Base-by-base conservation (phyloP, 1,284 basidiomycete species). In the Sporisorium sorghi region DNA sequence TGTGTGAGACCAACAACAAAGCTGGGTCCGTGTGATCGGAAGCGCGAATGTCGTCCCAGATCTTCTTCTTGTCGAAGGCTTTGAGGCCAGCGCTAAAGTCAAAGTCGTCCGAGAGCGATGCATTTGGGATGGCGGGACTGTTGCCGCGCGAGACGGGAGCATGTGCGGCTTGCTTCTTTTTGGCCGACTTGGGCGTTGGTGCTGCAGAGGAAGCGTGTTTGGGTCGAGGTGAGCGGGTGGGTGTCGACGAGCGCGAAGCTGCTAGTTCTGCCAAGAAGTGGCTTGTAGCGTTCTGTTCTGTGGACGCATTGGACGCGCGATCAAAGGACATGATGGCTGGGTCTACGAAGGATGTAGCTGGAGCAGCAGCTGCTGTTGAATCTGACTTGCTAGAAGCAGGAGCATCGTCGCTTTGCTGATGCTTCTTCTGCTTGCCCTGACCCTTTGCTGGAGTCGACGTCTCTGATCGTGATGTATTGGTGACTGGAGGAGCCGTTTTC, bases 21-120 rank as follows among this genome's bases (percentile, higher is more conserved):
- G 71, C 60, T 21, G 65, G 65, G 35, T 73, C 71, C 4, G 71
- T 73, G 40, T 69, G 48, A 48, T 73, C 71, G 19, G 71, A 64
- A 28, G 71, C 59, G 11, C 71, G 71, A 47, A 73, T 73, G 48
- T 73, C 71, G 33, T 73, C 71, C 71, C 71, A 73, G 43, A 73
- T 69, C 58, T 63, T 64, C 54, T 73, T 64, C 65, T 73, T 73
- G 55, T 73, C 71, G 44, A 73, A 73, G 12, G 71, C 71, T 21
- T 58, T 60, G 28, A 73, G 58, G 19, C 71, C 71, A 17, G 71
- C 71, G 26, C 50, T 65, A 21, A 73, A 73, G 48, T 73, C 71
- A 32, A 73, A 73, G 10, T 73, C 71, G 5, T 73, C 71, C 10
- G 61, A 30, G 28, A 66, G 63, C 15, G 69, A 40, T 19, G 62